These are phyloP conservation scores for Sisymbrium irio DNA, from an alignment of 345 rosid genomes.

Conservation along the genomic window DNA sequence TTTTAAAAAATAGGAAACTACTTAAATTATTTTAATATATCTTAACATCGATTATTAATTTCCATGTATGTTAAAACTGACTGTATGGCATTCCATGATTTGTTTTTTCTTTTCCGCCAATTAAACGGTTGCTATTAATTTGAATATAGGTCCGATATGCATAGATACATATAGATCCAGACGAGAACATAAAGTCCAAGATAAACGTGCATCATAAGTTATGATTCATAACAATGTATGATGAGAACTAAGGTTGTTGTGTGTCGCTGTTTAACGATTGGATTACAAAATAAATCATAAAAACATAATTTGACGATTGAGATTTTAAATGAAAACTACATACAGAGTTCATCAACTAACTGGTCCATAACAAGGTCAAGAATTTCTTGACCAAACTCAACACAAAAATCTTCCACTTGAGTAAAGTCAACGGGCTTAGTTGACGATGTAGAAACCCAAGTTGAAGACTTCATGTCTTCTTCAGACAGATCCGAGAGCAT, in stretches of 20 bases:
- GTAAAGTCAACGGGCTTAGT: conserved; percentile 33
- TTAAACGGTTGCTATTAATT: neutral
- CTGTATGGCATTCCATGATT: neutral
- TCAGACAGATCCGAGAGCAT: conserved; percentile 45
- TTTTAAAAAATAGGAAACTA: no score
- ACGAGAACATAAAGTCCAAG: neutral
- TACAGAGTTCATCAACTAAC: conserved; percentile 46
- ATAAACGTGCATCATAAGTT: neutral
- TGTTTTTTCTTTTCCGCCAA: neutral
- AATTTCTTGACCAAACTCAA: conserved; percentile 49
- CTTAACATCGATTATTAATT: neutral
- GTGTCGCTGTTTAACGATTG: conserved; percentile 2
- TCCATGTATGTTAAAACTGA: no score
- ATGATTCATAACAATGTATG: neutral
- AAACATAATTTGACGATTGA: conserved; percentile 1
- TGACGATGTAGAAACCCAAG: conserved; percentile 40
- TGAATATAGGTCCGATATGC: neutral
- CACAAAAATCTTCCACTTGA: conserved; percentile 46
- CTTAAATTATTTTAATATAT: no score
- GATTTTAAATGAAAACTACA: neutral
- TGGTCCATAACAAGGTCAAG: conserved; percentile 47
- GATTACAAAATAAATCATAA: neutral
- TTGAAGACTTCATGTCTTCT: conserved; percentile 43
- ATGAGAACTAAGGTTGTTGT: neutral
- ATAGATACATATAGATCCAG: neutral